Base-by-base conservation (phyloP, 108 stramenopile species). In the Nitzschia inconspicua region DNA sequence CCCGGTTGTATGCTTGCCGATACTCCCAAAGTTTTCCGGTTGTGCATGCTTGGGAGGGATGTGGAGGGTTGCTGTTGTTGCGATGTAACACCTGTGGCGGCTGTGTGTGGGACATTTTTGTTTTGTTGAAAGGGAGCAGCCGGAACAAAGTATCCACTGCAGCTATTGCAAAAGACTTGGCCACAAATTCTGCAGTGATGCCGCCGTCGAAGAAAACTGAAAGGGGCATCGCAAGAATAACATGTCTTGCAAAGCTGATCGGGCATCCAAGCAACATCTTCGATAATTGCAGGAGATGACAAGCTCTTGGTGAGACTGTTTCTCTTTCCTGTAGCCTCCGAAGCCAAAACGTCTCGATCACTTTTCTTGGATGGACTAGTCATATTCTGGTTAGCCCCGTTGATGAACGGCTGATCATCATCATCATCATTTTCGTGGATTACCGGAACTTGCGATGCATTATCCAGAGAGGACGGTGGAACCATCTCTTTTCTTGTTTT, bases 131-230 rank as follows among this genome's bases (percentile, higher is more conserved):
- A 23, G 57, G 42, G 41, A 9, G 60, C 31, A 2, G 51, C 51
- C 9, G 70, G 70, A 39, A 96, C 89, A 77, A 85, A 94, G 75
- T 78, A 94, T 22, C 91, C 84, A 43, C 83, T 83, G 63, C 98
- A 98, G n/a, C 57, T 42, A 47, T 82, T 79, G 72, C 98, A 98
- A 80, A 98, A 98, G 26, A 98, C 94, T 80, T 96, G 96, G 0
- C 96, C 96, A 69, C 98, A 98, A n/a, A 96, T 43, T 10, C 98
- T 83, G 77, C 98, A 98, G 60, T 98, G 98, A 66, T 98, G 98
- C 40, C 94, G 79, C 10, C 98, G 73, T 16, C 96, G 88, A 74
- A 96, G 78, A 40, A 97, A 75, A n/a, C 88, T 97, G 69, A 98
- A 98, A 16, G 78, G 91, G 4, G 75, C 72, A 58, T 95, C 93